These are phyloP conservation scores for Pugionium cornutum DNA, from an alignment of 345 rosid genomes.

Conservation along the genomic window DNA sequence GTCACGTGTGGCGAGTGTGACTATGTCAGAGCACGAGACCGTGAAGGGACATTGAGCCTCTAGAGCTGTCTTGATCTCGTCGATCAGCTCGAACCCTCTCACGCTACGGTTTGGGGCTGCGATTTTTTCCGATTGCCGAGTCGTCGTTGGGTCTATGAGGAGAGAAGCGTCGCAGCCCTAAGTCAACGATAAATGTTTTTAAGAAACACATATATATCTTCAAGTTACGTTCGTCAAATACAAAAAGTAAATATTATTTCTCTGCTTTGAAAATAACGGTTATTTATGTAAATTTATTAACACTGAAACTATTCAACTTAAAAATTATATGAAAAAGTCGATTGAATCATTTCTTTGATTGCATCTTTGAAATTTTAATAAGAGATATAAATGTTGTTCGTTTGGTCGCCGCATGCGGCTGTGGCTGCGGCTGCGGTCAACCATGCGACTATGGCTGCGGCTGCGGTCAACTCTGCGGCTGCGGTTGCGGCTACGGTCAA, in stretches of 20 bases:
- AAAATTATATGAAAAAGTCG: not conserved
- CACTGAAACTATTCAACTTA: not conserved
- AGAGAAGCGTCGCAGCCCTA: slow-evolving; percentile 46
- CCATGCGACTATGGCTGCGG: too few species aligned
- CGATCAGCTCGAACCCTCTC: slow-evolving; percentile 40
- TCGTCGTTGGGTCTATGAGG: slow-evolving; percentile 32
- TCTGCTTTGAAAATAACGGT: not conserved
- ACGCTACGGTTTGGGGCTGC: slow-evolving; percentile 35
- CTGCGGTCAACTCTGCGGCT: too few species aligned
- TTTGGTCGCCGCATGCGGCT: too few species aligned
- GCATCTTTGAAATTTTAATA: not conserved
- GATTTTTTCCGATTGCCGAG: slow-evolving; percentile 12
- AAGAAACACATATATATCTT: not conserved
- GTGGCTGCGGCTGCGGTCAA: too few species aligned
- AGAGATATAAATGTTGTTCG: too few species aligned
- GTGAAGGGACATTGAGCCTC: slow-evolving; percentile 37
- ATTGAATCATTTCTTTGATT: slow-evolving; percentile 7
- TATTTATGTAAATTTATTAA: not conserved
- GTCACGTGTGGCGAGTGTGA: slow-evolving; percentile 67
- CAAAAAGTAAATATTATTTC: not conserved
- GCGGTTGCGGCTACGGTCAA: too few species aligned
- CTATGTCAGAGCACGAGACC: slow-evolving; percentile 42
- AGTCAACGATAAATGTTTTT: not conserved
- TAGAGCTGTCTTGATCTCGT: slow-evolving; percentile 36
- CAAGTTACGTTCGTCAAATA: not conserved